Evolutionary conservation across 2,329 filamentous ascomycete species (phyloP), one percentile per base, ranked within the genome.

Genomic region (Cercospora zeae-maydis): DNA sequence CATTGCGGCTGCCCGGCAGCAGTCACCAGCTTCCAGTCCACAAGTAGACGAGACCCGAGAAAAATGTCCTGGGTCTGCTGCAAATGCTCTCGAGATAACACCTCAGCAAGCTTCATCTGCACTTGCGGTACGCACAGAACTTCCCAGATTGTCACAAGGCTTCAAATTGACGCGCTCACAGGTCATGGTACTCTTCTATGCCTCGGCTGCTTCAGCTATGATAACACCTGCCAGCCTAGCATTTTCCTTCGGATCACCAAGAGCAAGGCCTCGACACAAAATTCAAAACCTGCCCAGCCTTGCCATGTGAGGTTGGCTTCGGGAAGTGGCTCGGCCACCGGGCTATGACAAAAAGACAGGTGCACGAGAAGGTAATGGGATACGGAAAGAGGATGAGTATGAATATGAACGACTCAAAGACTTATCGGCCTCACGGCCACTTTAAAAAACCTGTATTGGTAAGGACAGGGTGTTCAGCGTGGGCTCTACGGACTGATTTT

Each of bases 1-100:
- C 42, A 30, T 27, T 24, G 55, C 55, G 30, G 55, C 55, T 30
- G 55, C 55, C 55, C 49, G 49, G 55, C 55, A 58, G 55, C 55
- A 58, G 16, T 33, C 10, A 7, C 16, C 33, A 47, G 11, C 42
- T 27, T 27, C n/a, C 42, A 51, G 19, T 31, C 4, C n/a, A 33
- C 9, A 4, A 37, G 9, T 36, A 36, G 36, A 14, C 27, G 31
- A 27, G 11, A 10, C 16, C 11, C 27, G 16, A 14, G 3, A 31
- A 59, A 34, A 54, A 64, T 64, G 62, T 45, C 62, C 53, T 64
- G 62, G 62, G 24, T 64, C 53, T 64, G 62, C 47, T 64, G 62
- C 54, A 59, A 58, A 30, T 64, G 62, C 19, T 64, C 62, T 37
- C 45, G 42, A 27, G 62, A 64, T 33, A 64, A 64, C 37, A 58